Evolutionary conservation across 805 yeast genomes (phyloP).

Genomic region (Kazachstania psychrophila): DNA sequence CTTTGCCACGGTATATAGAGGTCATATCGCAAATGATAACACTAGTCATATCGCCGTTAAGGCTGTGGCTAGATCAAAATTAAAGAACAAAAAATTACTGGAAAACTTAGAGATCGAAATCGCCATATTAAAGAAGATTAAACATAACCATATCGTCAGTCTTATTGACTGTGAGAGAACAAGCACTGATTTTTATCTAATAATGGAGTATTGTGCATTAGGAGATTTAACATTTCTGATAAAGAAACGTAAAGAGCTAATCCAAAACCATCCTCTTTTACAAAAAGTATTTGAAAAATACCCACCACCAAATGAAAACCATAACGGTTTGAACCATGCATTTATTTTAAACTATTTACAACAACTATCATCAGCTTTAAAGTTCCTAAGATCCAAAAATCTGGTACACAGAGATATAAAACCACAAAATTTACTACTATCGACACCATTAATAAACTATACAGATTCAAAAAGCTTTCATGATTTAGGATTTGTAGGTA

Average conservation of each 20-base stretch:
- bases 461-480: slow-evolving; percentile 48
- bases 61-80: slow-evolving; percentile 71
- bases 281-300: slow-evolving; percentile 67
- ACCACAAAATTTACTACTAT: slow-evolving; percentile 69
- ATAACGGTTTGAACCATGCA: slow-evolving; percentile 71
- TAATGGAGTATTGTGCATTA: slow-evolving; percentile 94
- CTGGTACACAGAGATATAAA: slow-evolving; percentile 89
- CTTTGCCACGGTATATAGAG: slow-evolving; percentile 91
- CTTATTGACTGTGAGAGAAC: slow-evolving; percentile 78
- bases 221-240: slow-evolving; percentile 90
- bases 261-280: slow-evolving; percentile 67
- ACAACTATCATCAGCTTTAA: slow-evolving; percentile 76
- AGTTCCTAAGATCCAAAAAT: slow-evolving; percentile 71
- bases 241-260: slow-evolving; percentile 61
- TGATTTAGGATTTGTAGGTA: slow-evolving; percentile 55
- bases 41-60: slow-evolving; percentile 72
- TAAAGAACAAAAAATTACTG: slow-evolving; percentile 75
- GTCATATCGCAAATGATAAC: slow-evolving; percentile 35
- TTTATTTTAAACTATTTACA: slow-evolving; percentile 77
- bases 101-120: slow-evolving; percentile 92
- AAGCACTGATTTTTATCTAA: slow-evolving; percentile 66
- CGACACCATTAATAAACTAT: slow-evolving; percentile 60
- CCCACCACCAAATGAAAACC: slow-evolving; percentile 65
- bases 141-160: slow-evolving; percentile 89
- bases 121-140: slow-evolving; percentile 73